A percentile compares a stretch with the other conserved stretches of the same genome.
Conservation (phyloP, 352 stramenopile species). For the Globisporangium lucens region DNA sequence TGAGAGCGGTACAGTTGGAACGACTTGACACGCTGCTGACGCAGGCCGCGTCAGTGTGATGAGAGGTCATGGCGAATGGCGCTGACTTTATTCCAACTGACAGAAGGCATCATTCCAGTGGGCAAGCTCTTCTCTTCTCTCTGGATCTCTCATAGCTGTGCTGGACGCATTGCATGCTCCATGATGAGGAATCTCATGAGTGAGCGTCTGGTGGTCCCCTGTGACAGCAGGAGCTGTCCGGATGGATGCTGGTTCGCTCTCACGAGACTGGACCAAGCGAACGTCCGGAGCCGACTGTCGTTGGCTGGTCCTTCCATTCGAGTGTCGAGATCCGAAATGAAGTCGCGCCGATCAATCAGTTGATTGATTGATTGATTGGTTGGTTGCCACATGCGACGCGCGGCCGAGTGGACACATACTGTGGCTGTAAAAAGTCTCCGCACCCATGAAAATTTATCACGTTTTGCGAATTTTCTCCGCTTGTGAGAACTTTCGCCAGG, state of each 20-base stretch:
- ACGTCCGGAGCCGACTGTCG: too few species aligned
- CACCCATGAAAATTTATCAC: too few species aligned
- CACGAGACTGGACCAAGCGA: too few species aligned
- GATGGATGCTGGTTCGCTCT: too few species aligned
- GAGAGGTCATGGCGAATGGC: neutral
- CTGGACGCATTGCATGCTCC: neutral
- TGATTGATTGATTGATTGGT: neutral
- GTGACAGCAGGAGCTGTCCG: too few species aligned
- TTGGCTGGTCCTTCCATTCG: too few species aligned
- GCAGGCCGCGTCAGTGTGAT: neutral
- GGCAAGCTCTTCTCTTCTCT: neutral
- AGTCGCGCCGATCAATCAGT: neutral
- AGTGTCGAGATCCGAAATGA: neutral
- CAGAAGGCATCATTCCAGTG: neutral
- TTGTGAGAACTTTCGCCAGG: too few species aligned
- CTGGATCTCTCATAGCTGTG: neutral
- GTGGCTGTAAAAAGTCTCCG: too few species aligned
- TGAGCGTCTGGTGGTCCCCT: too few species aligned
- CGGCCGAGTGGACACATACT: neutral
- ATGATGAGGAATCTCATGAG: neutral
- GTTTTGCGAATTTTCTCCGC: too few species aligned
- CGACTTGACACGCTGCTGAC: neutral
- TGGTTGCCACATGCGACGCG: neutral
- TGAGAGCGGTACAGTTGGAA: neutral
- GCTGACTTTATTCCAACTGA: neutral